These are phyloP conservation scores for Fonsecaea pedrosoi DNA, from an alignment of 2,329 filamentous ascomycete genomes.

Conservation along the genomic window DNA sequence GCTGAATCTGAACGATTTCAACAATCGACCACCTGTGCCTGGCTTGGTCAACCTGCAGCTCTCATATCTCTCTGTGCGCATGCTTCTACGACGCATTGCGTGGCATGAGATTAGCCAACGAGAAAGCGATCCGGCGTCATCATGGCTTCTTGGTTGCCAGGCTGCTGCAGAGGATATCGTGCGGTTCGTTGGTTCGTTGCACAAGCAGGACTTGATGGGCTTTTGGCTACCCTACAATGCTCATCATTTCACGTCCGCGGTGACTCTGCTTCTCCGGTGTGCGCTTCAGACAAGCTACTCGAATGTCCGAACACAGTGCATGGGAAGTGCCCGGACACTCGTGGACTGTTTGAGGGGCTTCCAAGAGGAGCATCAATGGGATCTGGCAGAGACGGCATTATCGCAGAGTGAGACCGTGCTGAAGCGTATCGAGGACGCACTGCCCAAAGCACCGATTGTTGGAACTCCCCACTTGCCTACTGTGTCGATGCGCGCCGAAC, in stretches of 20 bases:
- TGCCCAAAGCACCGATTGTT: constrained; percentile 29
- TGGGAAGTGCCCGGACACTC: constrained; percentile 56
- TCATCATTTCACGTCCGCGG: constrained; percentile 39
- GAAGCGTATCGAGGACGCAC: constrained; percentile 40
- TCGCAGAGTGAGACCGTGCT: constrained; percentile 57
- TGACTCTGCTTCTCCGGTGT: constrained; percentile 39
- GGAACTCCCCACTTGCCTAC: constrained; percentile 19
- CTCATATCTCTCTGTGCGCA: constrained; percentile 54
- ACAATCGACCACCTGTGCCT: constrained; percentile 46
- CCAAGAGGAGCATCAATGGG: constrained; percentile 60
- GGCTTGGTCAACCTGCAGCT: constrained; percentile 55
- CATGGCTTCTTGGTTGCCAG: constrained; percentile 39
- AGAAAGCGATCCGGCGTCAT: constrained; percentile 34
- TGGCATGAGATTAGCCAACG: constrained; percentile 49
- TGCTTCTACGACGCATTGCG: constrained; percentile 56
- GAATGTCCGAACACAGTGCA: constrained; percentile 54
- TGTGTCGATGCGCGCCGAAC: constrained; percentile 20
- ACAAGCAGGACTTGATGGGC: constrained; percentile 32
- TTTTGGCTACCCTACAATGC: constrained; percentile 41
- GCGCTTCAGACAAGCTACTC: constrained; percentile 49
- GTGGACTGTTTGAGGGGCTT: constrained; percentile 57
- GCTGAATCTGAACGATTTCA: constrained; percentile 47
- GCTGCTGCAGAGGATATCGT: constrained; percentile 35
- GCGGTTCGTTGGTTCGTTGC: constrained; percentile 51
- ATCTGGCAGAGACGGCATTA: constrained; percentile 62